Evolutionary conservation across 2,329 filamentous ascomycete species (phyloP), one percentile per base, ranked within the genome.

Genomic region (Pleomassaria siparia): DNA sequence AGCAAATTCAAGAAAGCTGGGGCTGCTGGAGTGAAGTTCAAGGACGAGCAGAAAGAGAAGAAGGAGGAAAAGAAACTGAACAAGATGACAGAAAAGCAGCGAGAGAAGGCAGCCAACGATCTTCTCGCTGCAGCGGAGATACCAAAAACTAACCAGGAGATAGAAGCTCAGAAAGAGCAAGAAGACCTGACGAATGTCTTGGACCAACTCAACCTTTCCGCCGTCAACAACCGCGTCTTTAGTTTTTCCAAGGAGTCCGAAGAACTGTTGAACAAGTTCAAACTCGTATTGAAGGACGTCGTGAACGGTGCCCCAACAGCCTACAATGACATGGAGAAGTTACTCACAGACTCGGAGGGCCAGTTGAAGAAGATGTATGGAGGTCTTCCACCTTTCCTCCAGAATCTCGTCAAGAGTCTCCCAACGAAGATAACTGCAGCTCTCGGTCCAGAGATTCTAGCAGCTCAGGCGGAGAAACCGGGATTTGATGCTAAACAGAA

Each of bases 251-350:
- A 84, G 49, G 91, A 95, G 59, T 92, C 89, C 0, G 85, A 90
- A 51, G 86, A 89, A 54, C 80, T 96, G 24, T 82, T 96, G 43
- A 82, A 84, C 44, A 84, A 86, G 53, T 99, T 99, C 78, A 95
- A 90, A 1, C 78, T 91, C 46, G 86, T 96, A 26, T 87, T 99
- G 64, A 94, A 92, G 67, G 94, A 99, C 67, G 81, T 96, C 13
- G 83, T 94, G 62, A 91, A 91, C 66, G 94, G 94, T 52, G 94
- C 90, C 1, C 94, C 94, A 2, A 96, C 92, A 0, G 94, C 94
- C 2, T 96, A 95, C 70, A 81, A 87, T 64, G 94, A 99, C 67
- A 85, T 99, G n/a, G 84, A 86, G 60, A 81, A 79, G 64, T 75
- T 86, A 15, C 75, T 86, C 54, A 83, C 76, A 9, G 81, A 83